A percentile compares a stretch with the other conserved stretches of the same genome.
phyloP scores from a whole-genome alignment of 2,329 filamentous ascomycete genomes.

The Aspergillus thermomutatus region DNA sequence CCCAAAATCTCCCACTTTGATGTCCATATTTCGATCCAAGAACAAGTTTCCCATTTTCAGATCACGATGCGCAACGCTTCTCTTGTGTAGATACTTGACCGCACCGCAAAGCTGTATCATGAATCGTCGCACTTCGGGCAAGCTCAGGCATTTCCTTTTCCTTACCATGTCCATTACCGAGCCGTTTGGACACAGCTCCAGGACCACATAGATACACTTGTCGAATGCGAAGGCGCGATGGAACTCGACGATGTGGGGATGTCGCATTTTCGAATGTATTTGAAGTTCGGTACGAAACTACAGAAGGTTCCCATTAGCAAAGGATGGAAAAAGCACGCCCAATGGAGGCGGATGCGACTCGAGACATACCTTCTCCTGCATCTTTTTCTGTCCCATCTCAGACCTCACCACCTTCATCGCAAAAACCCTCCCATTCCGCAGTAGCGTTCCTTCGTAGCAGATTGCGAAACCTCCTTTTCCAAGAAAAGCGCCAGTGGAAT shows the following conservation, averaged over 20 bases:
- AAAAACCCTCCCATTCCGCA: slow-evolving; percentile 43
- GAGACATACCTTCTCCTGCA: slow-evolving; percentile 47
- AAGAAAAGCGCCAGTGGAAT: slow-evolving; percentile 44
- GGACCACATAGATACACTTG: slow-evolving; percentile 84
- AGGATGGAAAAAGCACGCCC: neutral
- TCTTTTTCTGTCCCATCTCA: slow-evolving; percentile 49
- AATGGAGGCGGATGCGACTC: neutral
- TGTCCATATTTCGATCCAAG: slow-evolving; percentile 89
- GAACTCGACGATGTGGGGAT: slow-evolving; percentile 94
- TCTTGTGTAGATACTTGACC: slow-evolving; percentile 95
- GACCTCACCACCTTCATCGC: slow-evolving; percentile 52
- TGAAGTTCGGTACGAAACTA: slow-evolving; percentile 80
- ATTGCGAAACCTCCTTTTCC: slow-evolving; percentile 52
- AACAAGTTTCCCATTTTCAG: slow-evolving; percentile 99
- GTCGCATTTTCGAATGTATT: slow-evolving; percentile 96
- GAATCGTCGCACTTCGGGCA: slow-evolving; percentile 91
- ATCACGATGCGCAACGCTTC: slow-evolving; percentile 94
- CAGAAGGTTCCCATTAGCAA: slow-evolving; percentile 8
- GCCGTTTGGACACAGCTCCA: slow-evolving; percentile 92
- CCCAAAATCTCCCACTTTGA: slow-evolving; percentile 97
- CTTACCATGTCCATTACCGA: slow-evolving; percentile 98
- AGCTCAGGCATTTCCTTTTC: slow-evolving; percentile 81
- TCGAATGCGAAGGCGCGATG: slow-evolving; percentile 89
- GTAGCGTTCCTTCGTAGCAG: slow-evolving; percentile 47
- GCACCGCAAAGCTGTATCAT: slow-evolving; percentile 93